Percentiles rank a stretch among this genome's conserved stretches.
phyloP scores from a whole-genome alignment of 2,329 filamentous ascomycete species.

The Chrysosphaeria jannelii region DNA sequence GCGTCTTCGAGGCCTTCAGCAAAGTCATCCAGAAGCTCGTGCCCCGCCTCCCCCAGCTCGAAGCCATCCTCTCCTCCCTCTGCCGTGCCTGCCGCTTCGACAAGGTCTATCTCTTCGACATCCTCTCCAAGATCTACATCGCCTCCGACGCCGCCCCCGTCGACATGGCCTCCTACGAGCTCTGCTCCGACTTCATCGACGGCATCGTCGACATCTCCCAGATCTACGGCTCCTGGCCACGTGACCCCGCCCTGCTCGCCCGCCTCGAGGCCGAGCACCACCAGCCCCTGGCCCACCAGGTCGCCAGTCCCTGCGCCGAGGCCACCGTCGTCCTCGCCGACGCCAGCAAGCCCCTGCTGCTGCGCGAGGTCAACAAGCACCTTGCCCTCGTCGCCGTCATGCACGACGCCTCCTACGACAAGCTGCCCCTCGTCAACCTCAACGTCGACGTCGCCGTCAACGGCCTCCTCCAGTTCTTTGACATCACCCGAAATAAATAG shows the following conservation, averaged over 20 bases:
- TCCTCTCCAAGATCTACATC: conserved; percentile 94
- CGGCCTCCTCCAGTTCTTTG: conserved; percentile 51
- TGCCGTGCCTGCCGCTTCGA: conserved; percentile 86
- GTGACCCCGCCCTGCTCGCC: conserved; percentile 21
- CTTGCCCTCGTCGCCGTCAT: conserved; percentile 62
- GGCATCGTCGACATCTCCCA: conserved; percentile 93
- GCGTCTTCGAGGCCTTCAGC: conserved; percentile 85
- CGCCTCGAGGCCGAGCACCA: conserved; percentile 28
- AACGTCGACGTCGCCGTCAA: conserved; percentile 61
- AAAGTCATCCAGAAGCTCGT: conserved; percentile 97
- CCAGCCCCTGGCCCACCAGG: conserved; percentile 31
- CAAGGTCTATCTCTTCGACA: conserved; percentile 94
- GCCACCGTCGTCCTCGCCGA: conserved; percentile 37
- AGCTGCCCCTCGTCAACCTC: conserved; percentile 63
- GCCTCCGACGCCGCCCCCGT: conserved; percentile 81
- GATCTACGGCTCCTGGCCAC: conserved; percentile 55
- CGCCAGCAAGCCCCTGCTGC: conserved; percentile 30
- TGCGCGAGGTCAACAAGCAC: conserved; percentile 42
- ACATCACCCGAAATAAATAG: conserved; percentile 19
- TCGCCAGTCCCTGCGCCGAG: conserved; percentile 33
- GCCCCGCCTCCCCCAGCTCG: conserved; percentile 70
- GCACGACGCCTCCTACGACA: conserved; percentile 59
- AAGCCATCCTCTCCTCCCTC: conserved; percentile 78
- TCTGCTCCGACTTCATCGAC: conserved; percentile 95
- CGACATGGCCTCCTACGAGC: conserved; percentile 89